Percentiles rank a stretch among this genome's conserved stretches.
Conservation (phyloP, 2,329 filamentous ascomycete species). For the Cercospora zeina region DNA sequence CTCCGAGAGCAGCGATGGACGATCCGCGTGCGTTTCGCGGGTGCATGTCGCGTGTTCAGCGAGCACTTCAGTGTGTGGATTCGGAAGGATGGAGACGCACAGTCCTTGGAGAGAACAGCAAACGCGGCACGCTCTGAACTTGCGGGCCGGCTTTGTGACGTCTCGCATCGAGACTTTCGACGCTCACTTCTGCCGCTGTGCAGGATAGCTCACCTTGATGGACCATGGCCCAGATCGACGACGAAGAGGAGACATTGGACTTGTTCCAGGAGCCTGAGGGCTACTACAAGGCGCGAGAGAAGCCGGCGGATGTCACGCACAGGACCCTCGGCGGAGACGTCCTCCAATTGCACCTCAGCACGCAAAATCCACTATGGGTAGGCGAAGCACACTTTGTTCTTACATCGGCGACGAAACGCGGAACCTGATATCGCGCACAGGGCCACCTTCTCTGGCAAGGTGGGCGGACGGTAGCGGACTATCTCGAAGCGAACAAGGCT, state of each 20-base stretch:
- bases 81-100: not conserved
- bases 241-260: constrained; percentile 44
- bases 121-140: not conserved
- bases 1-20: not conserved
- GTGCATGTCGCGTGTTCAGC: not conserved
- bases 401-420: not conserved
- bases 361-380: constrained; percentile 82
- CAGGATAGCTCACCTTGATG: constrained; percentile 6
- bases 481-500: constrained; percentile 69
- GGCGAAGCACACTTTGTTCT: not conserved
- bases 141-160: constrained; percentile 6
- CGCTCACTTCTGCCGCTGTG: not conserved
- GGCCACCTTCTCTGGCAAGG: constrained; percentile 93
- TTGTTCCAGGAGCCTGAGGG: constrained; percentile 80
- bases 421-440: constrained; percentile 40
- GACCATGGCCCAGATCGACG: constrained; percentile 32
- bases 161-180: not conserved
- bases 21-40: not conserved
- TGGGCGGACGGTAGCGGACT: constrained; percentile 71
- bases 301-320: constrained; percentile 72
- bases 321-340: constrained; percentile 64
- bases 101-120: not conserved
- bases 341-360: constrained; percentile 75
- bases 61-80: not conserved
- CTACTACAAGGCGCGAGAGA: constrained; percentile 75